Evolutionary conservation across 179 eudicot species (phyloP).

Genomic region (Patellifolia procumbens): DNA sequence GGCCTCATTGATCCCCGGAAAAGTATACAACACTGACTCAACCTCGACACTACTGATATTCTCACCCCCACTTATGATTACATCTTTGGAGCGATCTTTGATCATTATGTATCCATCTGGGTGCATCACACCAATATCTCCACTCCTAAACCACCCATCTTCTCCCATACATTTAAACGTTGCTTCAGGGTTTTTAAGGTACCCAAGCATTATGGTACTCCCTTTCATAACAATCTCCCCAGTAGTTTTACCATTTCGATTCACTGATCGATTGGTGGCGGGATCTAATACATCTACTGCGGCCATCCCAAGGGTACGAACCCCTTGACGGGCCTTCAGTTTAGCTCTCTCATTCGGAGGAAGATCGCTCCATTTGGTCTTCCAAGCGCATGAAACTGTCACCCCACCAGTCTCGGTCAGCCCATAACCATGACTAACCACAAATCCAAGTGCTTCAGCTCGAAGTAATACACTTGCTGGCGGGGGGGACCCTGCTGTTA

Average conservation of each 20-base stretch:
- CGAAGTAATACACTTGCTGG: conserved; percentile 26
- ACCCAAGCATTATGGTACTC: conserved; percentile 34
- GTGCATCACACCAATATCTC: conserved; percentile 40
- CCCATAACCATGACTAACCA: conserved; percentile 37
- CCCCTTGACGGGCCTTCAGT: conserved; percentile 32
- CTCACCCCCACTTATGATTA: conserved; percentile 41
- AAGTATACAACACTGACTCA: conserved; percentile 30
- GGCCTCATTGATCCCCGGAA: conserved; percentile 31
- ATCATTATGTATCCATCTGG: conserved; percentile 35
- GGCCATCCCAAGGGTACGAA: conserved; percentile 25
- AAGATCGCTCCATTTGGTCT: conserved; percentile 22
- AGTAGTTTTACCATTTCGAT: conserved; percentile 19
- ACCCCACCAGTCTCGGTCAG: conserved; percentile 35
- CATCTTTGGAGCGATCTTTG: conserved; percentile 37
- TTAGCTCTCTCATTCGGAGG: conserved; percentile 29
- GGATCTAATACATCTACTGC: too few relatives aligned
- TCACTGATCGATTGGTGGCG: too few relatives aligned
- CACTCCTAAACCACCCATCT: conserved; percentile 38
- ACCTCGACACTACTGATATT: conserved; percentile 41
- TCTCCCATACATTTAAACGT: conserved; percentile 23
- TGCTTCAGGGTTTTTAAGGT: conserved; percentile 32
- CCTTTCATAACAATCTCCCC: conserved; percentile 39
- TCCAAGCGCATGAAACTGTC: conserved; percentile 30
- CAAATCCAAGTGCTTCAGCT: conserved; percentile 32
- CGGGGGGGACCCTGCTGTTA: conserved; percentile 36